phyloP scores from a whole-genome alignment of 2,329 filamentous ascomycete genomes.

The Aureobasidium sp. region DNA sequence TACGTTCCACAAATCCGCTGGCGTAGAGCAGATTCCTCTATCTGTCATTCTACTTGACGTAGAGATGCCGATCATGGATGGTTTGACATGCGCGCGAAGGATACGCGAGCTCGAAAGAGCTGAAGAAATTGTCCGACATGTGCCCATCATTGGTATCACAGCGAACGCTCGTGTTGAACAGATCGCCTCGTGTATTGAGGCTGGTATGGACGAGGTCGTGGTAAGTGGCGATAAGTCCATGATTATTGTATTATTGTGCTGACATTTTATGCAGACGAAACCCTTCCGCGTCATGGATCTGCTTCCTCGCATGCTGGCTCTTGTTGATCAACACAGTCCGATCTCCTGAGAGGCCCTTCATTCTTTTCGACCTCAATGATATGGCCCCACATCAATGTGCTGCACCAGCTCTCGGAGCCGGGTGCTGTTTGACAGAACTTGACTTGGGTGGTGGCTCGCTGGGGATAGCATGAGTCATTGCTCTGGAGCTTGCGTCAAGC shows the following conservation, averaged over 20 bases:
- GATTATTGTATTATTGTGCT: neutral
- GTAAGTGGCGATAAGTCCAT: constrained; percentile 31
- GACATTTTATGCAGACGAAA: constrained; percentile 34
- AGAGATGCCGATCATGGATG: constrained; percentile 88
- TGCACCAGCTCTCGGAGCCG: too few species aligned
- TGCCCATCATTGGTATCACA: constrained; percentile 82
- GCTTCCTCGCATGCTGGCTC: constrained; percentile 33
- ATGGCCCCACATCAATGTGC: too few species aligned
- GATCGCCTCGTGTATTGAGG: constrained; percentile 53
- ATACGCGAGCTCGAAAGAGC: constrained; percentile 74
- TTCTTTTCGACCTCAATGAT: too few species aligned
- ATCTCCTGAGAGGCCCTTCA: neutral
- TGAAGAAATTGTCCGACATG: constrained; percentile 67
- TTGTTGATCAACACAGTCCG: neutral
- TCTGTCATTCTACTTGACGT: constrained; percentile 79
- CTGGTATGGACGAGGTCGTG: constrained; percentile 36
- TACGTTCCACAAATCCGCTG: neutral
- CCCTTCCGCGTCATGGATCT: constrained; percentile 38
- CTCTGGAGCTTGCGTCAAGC: too few species aligned
- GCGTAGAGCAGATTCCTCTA: constrained; percentile 19
- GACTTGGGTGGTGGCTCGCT: too few species aligned
- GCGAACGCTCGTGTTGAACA: constrained; percentile 82
- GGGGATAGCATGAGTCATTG: too few species aligned
- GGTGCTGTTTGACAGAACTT: too few species aligned
- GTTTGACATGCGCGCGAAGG: constrained; percentile 73